A percentile compares a stretch with the other conserved stretches of the same genome.
Conservation (phyloP, 495 filamentous ascomycete species). For the Glarea lozoyensis region DNA sequence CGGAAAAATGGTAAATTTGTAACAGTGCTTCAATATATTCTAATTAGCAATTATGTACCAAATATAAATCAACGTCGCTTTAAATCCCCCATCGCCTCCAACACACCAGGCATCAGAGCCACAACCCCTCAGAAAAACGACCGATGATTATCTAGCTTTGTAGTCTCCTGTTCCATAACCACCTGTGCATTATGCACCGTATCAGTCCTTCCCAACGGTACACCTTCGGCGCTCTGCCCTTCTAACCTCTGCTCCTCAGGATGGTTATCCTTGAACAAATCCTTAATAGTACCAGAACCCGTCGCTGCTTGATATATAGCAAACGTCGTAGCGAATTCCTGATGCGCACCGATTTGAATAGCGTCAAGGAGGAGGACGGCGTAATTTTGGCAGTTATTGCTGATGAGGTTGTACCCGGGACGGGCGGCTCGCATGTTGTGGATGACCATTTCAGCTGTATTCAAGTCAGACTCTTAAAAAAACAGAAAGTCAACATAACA, state of each 20-base stretch:
- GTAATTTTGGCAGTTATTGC: constrained; percentile 41
- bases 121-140: constrained; percentile 1
- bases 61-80: too few relatives aligned
- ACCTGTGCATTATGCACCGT: constrained; percentile 26
- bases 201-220: too few relatives aligned
- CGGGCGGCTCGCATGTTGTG: constrained; percentile 29
- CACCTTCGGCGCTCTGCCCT: not conserved
- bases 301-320: constrained; percentile 31
- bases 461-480: constrained; percentile 6
- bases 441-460: constrained; percentile 32
- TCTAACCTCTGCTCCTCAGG: constrained; percentile 21
- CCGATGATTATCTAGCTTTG: constrained; percentile 29
- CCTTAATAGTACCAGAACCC: constrained; percentile 27
- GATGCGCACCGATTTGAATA: constrained; percentile 30
- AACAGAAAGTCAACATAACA: not conserved
- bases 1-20: too few relatives aligned
- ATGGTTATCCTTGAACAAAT: constrained; percentile 28
- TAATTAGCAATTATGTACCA: too few relatives aligned
- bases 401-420: constrained; percentile 36
- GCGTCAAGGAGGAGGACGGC: constrained; percentile 32
- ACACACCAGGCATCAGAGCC: too few relatives aligned
- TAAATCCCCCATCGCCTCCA: too few relatives aligned
- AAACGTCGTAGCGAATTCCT: constrained; percentile 31
- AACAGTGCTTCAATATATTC: too few relatives aligned
- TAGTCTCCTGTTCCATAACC: constrained; percentile 34